These are phyloP conservation scores for Leishmania mexicana DNA, from an alignment of 208 protist genomes.

Conservation along the genomic window DNA sequence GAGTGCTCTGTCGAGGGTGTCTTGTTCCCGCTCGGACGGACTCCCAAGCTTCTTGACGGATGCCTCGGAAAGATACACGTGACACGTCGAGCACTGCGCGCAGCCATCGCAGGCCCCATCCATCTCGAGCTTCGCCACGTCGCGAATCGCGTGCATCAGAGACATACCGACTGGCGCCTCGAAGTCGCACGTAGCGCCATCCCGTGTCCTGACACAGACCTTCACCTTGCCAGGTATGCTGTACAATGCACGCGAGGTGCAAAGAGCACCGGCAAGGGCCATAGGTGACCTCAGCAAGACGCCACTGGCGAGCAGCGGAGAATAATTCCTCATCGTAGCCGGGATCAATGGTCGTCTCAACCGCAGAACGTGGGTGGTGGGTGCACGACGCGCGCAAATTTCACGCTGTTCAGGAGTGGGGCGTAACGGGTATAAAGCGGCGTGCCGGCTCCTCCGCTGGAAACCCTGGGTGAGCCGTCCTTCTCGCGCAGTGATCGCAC, in stretches of 20 bases:
- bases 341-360: neutral
- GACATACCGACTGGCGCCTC: conserved; percentile 60
- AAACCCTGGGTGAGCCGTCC: neutral
- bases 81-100: conserved; percentile 95
- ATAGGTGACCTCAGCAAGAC: neutral
- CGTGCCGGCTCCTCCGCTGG: neutral
- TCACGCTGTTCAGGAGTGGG: neutral
- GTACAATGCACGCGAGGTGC: conserved; percentile 9
- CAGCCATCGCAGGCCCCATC: conserved; percentile 95
- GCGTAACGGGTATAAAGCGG: neutral
- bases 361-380: neutral
- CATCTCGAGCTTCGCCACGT: conserved; percentile 92
- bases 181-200: conserved; percentile 38
- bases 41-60: conserved; percentile 77
- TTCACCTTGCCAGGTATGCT: conserved; percentile 53
- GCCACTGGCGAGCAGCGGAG: neutral
- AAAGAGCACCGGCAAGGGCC: neutral
- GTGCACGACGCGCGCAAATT: neutral
- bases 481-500: neutral
- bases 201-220: conserved; percentile 38
- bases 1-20: conserved; percentile 78
- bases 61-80: conserved; percentile 88
- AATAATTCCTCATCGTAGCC: neutral
- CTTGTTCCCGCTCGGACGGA: conserved; percentile 82
- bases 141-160: conserved; percentile 91